Base-by-base conservation (phyloP, 495 filamentous ascomycete species). In the Penicillium angulare region DNA sequence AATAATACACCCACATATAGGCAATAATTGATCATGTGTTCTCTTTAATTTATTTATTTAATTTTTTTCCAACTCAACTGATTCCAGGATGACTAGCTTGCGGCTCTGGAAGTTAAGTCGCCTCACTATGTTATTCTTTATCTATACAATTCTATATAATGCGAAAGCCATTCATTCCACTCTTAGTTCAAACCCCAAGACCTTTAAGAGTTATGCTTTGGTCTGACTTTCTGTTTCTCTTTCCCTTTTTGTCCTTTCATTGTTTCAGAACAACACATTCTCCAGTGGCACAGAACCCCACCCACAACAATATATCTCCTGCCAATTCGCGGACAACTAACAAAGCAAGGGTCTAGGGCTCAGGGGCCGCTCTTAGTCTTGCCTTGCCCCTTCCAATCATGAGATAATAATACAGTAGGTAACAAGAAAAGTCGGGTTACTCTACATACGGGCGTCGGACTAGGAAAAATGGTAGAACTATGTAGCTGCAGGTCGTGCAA, bases 401-500 rank as follows among this genome's bases (percentile, higher is more conserved):
- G 22, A 29, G 22, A 38, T 38, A 44, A 32, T 44, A 23, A 32
- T 43, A 13, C 22, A 16, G 16, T 38, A 41, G 20, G 20, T 12
- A 15, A 39, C 20, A 5, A 21, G 24, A 24, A 10, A 43, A 27
- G 38, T 18, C 6, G 55, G 58, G 50, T 58, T 20, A 61, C 55
- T 58, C 45, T 35, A 55, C 55, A 15, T 33, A 13, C 20, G 20
- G 31, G n/a, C 29, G 8, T 7, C 29, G 18, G 29, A n/a, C 20
- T 10, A 23, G 22, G 17, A 23, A 29, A 44, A 21, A 31, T 31
- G 27, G 27, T 31, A 31, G 8, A 31, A 12, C 8, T 12, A 12
- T 6, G n/a, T n/a, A n/a, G n/a, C n/a, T n/a, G n/a, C n/a, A n/a
- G n/a, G 41, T 24, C 43, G 41, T 60, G 45, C 46, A 56, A 47